phyloP scores from a whole-genome alignment of 768 basidiomycete genomes.

The Serpula lacrymans region DNA sequence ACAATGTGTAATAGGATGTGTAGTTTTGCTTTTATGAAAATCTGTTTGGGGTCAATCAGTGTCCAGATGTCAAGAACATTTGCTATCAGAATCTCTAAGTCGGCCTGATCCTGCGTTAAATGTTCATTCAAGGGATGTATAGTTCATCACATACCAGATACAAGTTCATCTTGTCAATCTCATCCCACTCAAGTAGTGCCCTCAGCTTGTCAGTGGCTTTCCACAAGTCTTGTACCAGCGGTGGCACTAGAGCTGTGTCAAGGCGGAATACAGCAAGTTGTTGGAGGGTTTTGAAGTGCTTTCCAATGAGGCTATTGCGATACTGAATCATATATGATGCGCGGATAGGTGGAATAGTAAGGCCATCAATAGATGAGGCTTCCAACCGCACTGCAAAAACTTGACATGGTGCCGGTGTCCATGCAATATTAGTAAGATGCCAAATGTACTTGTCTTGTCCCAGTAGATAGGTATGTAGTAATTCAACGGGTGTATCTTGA shows the following conservation, averaged over 20 bases:
- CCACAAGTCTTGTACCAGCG: slow-evolving; percentile 8
- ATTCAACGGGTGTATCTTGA: too few species aligned
- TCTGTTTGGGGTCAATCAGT: slow-evolving; percentile 13
- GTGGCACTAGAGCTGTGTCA: slow-evolving; percentile 4
- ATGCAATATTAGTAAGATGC: slow-evolving; percentile 2
- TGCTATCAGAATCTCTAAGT: slow-evolving; percentile 8
- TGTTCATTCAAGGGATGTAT: slow-evolving; percentile 5
- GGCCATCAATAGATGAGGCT: slow-evolving; percentile 8
- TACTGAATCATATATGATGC: slow-evolving; percentile 16
- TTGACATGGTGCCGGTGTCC: slow-evolving; percentile 4
- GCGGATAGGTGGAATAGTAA: slow-evolving; percentile 10
- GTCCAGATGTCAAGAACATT: slow-evolving; percentile 18
- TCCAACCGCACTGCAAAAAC: slow-evolving; percentile 12
- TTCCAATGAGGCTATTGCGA: slow-evolving; percentile 15
- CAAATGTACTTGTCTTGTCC: slow-evolving; percentile 8
- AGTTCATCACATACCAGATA: slow-evolving; percentile 15
- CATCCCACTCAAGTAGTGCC: slow-evolving; percentile 14
- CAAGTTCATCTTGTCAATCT: slow-evolving; percentile 13
- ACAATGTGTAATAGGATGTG: slow-evolving; percentile 17
- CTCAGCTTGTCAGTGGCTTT: slow-evolving; percentile 12
- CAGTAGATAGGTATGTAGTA: too few species aligned
- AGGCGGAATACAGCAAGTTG: slow-evolving; percentile 14
- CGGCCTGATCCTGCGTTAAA: too few species aligned
- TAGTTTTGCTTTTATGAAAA: slow-evolving; percentile 20
- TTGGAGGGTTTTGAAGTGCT: slow-evolving; percentile 20